Evolutionary conservation across 345 rosid species (phyloP).

Genomic region (Hibiscus trionum): DNA sequence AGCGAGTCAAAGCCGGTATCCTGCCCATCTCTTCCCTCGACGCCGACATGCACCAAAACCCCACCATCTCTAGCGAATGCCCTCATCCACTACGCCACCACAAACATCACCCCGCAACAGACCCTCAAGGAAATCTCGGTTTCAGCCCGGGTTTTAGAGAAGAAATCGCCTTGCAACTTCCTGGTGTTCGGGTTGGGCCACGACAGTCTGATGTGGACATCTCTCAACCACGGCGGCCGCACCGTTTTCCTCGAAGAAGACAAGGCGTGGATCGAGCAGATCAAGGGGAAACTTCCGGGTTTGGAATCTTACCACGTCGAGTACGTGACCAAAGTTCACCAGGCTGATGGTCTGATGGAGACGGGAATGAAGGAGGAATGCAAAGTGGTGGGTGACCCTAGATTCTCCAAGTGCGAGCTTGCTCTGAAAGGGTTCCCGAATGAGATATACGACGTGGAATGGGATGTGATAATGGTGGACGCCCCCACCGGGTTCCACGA

Average conservation of each 20-base stretch:
- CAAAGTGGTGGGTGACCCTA: constrained; percentile 53
- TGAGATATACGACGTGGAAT: constrained; percentile 59
- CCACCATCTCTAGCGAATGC: constrained; percentile 59
- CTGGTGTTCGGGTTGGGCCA: constrained; percentile 87
- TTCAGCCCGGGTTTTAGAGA: constrained; percentile 43
- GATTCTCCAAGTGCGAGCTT: constrained; percentile 71
- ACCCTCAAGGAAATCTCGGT: constrained; percentile 66
- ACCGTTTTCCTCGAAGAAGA: constrained; percentile 89
- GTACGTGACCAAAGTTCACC: constrained; percentile 68
- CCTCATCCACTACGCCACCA: constrained; percentile 70
- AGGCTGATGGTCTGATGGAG: constrained; percentile 60
- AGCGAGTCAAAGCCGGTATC: neutral
- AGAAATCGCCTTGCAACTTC: constrained; percentile 84
- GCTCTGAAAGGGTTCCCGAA: constrained; percentile 70
- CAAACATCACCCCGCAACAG: constrained; percentile 82
- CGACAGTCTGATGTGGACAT: constrained; percentile 87
- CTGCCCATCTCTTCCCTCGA: constrained; percentile 2
- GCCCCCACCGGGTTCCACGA: constrained; percentile 76
- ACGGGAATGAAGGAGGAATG: constrained; percentile 71
- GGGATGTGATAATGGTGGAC: constrained; percentile 91
- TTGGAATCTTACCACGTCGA: constrained; percentile 64
- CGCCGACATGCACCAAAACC: constrained; percentile 38
- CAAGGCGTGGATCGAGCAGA: constrained; percentile 72
- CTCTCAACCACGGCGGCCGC: constrained; percentile 80
- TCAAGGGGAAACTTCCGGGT: constrained; percentile 52